phyloP scores from a whole-genome alignment of 495 filamentous ascomycete species.

The Hypoxylon trugodes region DNA sequence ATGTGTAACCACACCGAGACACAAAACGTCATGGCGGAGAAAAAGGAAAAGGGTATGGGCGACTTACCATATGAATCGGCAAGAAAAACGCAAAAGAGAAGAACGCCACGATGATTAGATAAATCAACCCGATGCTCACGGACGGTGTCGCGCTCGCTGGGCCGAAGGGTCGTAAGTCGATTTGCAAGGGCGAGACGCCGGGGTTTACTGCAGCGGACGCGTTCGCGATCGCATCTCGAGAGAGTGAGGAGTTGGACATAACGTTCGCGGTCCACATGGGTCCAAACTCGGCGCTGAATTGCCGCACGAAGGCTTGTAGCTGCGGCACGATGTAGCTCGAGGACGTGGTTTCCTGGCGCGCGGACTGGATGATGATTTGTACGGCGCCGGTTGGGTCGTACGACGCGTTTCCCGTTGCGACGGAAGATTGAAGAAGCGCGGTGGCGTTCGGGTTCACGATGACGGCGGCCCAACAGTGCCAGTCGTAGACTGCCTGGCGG shows the following conservation, averaged over 20 bases:
- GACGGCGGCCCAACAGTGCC: slow-evolving; percentile 69
- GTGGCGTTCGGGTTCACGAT: slow-evolving; percentile 74
- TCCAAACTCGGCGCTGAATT: slow-evolving; percentile 61
- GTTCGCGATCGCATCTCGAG: slow-evolving; percentile 52
- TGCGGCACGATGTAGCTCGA: slow-evolving; percentile 63
- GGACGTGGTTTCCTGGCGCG: slow-evolving; percentile 65
- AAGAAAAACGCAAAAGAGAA: slow-evolving; percentile 77
- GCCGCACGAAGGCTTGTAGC: slow-evolving; percentile 53
- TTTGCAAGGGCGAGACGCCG: slow-evolving; percentile 66
- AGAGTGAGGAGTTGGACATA: slow-evolving; percentile 47
- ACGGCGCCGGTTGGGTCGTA: slow-evolving; percentile 71
- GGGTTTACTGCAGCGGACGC: slow-evolving; percentile 70
- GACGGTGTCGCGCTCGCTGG: slow-evolving; percentile 65
- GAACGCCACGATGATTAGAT: slow-evolving; percentile 77
- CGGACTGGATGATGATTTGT: slow-evolving; percentile 66
- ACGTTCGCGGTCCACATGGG: slow-evolving; percentile 60
- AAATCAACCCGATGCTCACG: slow-evolving; percentile 73
- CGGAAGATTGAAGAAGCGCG: slow-evolving; percentile 63
- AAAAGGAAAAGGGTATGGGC: slow-evolving; percentile 39
- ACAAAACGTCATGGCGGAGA: not conserved
- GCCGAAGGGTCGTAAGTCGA: slow-evolving; percentile 70
- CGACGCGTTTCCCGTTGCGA: slow-evolving; percentile 63
- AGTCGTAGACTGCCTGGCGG: slow-evolving; percentile 68
- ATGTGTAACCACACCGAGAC: too few species aligned
- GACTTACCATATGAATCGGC: slow-evolving; percentile 65